A percentile compares a stretch with the other conserved stretches of the same genome.
phyloP scores from a whole-genome alignment of 2,329 filamentous ascomycete genomes.

The Colletotrichum cordylinicola region DNA sequence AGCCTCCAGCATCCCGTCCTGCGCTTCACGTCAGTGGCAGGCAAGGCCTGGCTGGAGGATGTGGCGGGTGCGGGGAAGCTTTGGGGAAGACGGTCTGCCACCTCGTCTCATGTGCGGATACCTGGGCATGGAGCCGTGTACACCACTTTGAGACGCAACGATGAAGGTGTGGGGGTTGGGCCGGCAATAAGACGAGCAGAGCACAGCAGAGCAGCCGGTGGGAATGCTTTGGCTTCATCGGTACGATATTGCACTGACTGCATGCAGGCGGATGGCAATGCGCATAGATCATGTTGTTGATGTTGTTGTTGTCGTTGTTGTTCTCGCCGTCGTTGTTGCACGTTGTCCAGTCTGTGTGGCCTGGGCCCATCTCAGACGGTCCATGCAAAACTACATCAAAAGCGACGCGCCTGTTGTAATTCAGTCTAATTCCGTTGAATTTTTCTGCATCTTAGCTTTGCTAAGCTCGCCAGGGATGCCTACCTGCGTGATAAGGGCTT shows the following conservation, averaged over 20 bases:
- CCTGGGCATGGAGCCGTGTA: background rate
- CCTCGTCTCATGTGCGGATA: background rate
- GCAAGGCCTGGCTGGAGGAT: background rate
- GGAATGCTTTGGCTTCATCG: background rate
- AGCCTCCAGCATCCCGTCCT: background rate
- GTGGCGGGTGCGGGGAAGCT: conserved; percentile 11
- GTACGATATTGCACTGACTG: background rate
- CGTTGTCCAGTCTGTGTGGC: background rate
- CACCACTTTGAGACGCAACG: background rate
- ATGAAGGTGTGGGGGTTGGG: background rate
- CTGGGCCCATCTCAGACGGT: background rate
- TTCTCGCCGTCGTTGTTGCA: too few relatives aligned
- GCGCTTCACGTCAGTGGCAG: background rate
- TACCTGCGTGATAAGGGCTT: background rate
- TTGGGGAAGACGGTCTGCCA: background rate
- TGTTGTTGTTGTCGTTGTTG: background rate
- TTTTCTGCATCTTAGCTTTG: background rate
- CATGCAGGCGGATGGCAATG: background rate
- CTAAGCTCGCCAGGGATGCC: background rate
- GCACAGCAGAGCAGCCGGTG: background rate
- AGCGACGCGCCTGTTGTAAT: background rate
- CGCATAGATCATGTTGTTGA: background rate
- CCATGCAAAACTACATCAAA: background rate
- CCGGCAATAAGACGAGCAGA: background rate
- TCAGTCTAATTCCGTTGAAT: background rate